Conservation (phyloP, 1,139 yeast species). For the Protomyces macrosporus region DNA sequence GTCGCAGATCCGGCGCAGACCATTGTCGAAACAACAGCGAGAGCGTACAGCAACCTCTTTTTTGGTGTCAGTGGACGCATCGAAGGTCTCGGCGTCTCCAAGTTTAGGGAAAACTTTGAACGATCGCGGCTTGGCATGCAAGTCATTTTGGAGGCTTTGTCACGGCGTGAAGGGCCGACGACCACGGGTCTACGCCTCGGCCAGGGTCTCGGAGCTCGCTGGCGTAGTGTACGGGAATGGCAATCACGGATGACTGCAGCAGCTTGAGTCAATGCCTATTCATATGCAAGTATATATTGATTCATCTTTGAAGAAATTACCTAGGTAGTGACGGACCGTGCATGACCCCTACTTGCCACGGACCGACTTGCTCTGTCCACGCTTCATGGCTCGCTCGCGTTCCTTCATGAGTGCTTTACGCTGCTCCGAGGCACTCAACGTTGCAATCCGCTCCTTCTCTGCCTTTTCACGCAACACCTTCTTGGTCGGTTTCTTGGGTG, state of each 20-base stretch:
- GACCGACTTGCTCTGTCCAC: slow-evolving; percentile 26
- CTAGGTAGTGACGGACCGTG: no score
- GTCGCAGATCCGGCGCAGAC: slow-evolving; percentile 55
- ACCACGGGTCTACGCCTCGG: slow-evolving; percentile 20
- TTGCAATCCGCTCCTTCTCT: slow-evolving; percentile 63
- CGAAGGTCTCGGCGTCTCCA: slow-evolving; percentile 73
- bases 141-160: slow-evolving; percentile 63
- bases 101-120: slow-evolving; percentile 61
- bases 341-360: not conserved
- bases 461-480: slow-evolving; percentile 56
- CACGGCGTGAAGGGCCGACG: slow-evolving; percentile 40
- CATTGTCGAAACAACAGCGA: slow-evolving; percentile 35
- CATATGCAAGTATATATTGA: no score
- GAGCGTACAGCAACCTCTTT: not conserved
- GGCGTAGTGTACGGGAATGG: slow-evolving; percentile 25
- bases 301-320: no score
- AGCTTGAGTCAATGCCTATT: not conserved
- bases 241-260: slow-evolving; percentile 15
- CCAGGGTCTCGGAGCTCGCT: slow-evolving; percentile 16
- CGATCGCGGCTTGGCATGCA: slow-evolving; percentile 69
- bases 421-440: slow-evolving; percentile 62
- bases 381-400: slow-evolving; percentile 25
- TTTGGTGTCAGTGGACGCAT: slow-evolving; percentile 39
- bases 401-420: slow-evolving; percentile 34
- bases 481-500: slow-evolving; percentile 70